phyloP scores from a whole-genome alignment of 768 basidiomycete species.

The Mrakia blollopis region DNA sequence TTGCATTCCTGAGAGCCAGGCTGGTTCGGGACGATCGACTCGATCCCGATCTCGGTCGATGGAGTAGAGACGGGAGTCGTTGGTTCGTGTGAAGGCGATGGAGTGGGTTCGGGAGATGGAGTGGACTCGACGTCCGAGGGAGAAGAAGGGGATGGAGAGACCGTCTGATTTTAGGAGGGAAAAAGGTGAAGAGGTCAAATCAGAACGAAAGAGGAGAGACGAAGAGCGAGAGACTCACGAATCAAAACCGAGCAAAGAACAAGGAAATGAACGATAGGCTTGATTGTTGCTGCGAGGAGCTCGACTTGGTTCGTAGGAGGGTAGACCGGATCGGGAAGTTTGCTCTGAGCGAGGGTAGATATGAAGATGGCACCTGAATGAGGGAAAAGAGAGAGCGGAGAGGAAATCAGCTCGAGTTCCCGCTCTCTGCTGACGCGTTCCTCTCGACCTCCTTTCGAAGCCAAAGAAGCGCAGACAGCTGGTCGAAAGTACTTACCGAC shows the following conservation, averaged over 20 bases:
- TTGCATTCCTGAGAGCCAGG: constrained; percentile 76
- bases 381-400: not conserved
- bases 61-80: constrained; percentile 52
- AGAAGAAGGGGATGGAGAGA: constrained; percentile 89
- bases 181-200: too few relatives aligned
- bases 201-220: too few relatives aligned
- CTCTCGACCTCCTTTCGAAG: not conserved
- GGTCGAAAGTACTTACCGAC: constrained; percentile 42
- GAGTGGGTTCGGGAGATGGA: constrained; percentile 87
- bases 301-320: constrained; percentile 59
- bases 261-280: constrained; percentile 92
- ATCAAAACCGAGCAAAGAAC: constrained; percentile 80
- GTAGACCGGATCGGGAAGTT: constrained; percentile 43
- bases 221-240: constrained; percentile 36
- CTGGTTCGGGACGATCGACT: constrained; percentile 51
- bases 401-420: too few relatives aligned
- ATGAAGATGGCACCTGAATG: constrained; percentile 78
- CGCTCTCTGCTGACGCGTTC: not conserved
- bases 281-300: constrained; percentile 66
- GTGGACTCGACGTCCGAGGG: constrained; percentile 85
- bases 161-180: constrained; percentile 54
- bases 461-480: too few relatives aligned
- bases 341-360: constrained; percentile 44
- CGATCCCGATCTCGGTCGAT: not conserved
- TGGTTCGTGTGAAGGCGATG: constrained; percentile 39